Evolutionary conservation across 2,329 filamentous ascomycete species (phyloP).

Genomic region (Biscogniauxia mediterranea): DNA sequence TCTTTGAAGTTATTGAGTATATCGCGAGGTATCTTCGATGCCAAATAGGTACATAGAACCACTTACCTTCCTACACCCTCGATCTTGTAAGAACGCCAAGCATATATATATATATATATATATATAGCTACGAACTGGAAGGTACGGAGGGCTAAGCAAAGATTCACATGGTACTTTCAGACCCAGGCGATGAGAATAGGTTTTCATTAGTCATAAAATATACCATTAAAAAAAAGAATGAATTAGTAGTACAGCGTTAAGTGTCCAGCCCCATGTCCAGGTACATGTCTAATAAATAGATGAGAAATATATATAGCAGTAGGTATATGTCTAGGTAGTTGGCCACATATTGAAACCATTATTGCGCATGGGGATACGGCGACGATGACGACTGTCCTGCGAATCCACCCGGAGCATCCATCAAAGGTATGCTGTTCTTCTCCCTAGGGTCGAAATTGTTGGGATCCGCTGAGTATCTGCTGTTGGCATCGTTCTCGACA

Average conservation of each 20-base stretch:
- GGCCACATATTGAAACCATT: not conserved
- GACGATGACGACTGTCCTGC: conserved; percentile 35
- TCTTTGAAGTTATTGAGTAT: no score
- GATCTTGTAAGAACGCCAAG: no score
- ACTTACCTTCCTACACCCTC: no score
- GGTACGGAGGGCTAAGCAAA: not conserved
- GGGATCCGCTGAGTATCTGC: conserved; percentile 43
- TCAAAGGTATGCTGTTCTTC: conserved; percentile 50
- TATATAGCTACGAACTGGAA: no score
- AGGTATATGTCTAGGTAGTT: no score
- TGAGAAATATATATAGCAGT: not conserved
- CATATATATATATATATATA: no score
- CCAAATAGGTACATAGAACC: no score
- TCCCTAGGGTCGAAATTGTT: conserved; percentile 42
- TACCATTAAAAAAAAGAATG: not conserved
- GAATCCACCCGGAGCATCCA: conserved; percentile 42
- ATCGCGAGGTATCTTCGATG: no score
- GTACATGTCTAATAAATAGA: not conserved
- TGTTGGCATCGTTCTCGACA: conserved; percentile 43
- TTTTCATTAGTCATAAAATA: not conserved
- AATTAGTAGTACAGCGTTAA: not conserved
- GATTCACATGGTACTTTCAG: not conserved
- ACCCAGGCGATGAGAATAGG: no score
- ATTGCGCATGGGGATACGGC: conserved; percentile 26
- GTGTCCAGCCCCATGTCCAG: not conserved